Base-by-base conservation (phyloP, 768 basidiomycete species). In the Hygrocybe punicea region DNA sequence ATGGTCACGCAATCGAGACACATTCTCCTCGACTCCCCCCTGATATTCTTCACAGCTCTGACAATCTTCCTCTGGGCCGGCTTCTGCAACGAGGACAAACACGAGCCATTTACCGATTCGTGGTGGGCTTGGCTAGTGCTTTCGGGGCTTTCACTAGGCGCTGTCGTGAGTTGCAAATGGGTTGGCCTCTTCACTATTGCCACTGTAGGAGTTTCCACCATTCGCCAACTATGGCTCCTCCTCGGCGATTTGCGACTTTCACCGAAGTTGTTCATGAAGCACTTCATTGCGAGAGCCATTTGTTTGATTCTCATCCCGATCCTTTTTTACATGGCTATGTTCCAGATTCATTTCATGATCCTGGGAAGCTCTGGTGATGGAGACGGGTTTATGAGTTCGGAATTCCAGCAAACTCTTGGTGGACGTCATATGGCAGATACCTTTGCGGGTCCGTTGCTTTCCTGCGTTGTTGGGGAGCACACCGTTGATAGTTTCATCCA, bases 341-440 rank as follows among this genome's bases (percentile, higher is more conserved):
- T 99, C 77, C 82, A 88, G 71, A 85, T 99, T 52, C 97, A 99
- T 70, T 98, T 98, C 74, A 66, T 86, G 67, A 81, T 99, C 62
- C 77, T 99, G 25, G 82, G 85, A 65, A 89, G 88, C 71, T 89
- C 91, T 2, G 97, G 97, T 33, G 96, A 98, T 52, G 97, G 97
- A 0, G 97, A 98, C 69, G 94, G 95, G 1, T 99, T 99, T 73
- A 99, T 99, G 97, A 96, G 91, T 74, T 91, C 93, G 2, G 95
- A 94, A 69, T 99, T 99, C 76, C 95, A 98, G 73, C 96, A 98
- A 67, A 98, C 95, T 0, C 78, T 99, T 11, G 79, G 86, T 14
- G 93, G 94, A 6, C 86, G 85, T 44, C 84, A 87, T 6, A 98
- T 98, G 97, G 79, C 81, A 10, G 94, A 99, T 69, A 98, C 96